Evolutionary conservation across 2,329 filamentous ascomycete species (phyloP).

Genomic region (Fusarium mundagurra): DNA sequence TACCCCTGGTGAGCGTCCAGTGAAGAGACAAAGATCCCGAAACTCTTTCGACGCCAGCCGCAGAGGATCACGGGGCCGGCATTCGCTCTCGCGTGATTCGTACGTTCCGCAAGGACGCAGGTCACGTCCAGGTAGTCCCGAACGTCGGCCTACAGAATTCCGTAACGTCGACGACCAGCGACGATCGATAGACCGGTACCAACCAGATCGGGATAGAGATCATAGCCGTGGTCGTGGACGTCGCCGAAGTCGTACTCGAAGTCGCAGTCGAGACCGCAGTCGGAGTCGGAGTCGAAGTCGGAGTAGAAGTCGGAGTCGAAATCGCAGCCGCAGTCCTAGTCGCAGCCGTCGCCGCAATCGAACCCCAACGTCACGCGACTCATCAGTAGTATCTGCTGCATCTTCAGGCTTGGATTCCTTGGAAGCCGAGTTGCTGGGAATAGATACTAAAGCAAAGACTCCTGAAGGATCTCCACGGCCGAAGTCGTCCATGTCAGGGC

Average conservation of each 20-base stretch:
- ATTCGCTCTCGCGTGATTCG: constrained; percentile 7
- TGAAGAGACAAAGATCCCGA: constrained; percentile 35
- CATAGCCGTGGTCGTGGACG: constrained; percentile 5
- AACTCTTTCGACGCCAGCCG: constrained; percentile 13
- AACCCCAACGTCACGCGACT: constrained; percentile 44
- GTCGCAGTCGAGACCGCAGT: not conserved
- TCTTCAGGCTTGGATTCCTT: constrained; percentile 52
- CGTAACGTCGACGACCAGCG: constrained; percentile 20
- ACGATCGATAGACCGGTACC: constrained; percentile 26
- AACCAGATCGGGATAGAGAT: constrained; percentile 26
- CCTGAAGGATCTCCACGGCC: constrained; percentile 36
- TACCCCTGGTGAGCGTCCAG: constrained; percentile 22
- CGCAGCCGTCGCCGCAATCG: constrained; percentile 20
- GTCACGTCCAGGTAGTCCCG: constrained; percentile 25
- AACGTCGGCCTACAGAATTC: constrained; percentile 8
- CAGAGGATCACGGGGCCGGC: constrained; percentile 6
- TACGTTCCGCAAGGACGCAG: constrained; percentile 16
- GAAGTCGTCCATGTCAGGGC: constrained; percentile 33
- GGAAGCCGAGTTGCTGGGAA: constrained; percentile 52
- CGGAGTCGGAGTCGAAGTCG: not conserved
- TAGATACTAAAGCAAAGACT: constrained; percentile 46
- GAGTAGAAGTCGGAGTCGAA: not conserved
- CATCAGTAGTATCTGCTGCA: constrained; percentile 45
- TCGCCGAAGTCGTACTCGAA: constrained; percentile 1
- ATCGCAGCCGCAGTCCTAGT: constrained; percentile 9